Evolutionary conservation across 2,329 filamentous ascomycete species (phyloP), one percentile per base, ranked within the genome.

Genomic region (Bipolaris victoriae): DNA sequence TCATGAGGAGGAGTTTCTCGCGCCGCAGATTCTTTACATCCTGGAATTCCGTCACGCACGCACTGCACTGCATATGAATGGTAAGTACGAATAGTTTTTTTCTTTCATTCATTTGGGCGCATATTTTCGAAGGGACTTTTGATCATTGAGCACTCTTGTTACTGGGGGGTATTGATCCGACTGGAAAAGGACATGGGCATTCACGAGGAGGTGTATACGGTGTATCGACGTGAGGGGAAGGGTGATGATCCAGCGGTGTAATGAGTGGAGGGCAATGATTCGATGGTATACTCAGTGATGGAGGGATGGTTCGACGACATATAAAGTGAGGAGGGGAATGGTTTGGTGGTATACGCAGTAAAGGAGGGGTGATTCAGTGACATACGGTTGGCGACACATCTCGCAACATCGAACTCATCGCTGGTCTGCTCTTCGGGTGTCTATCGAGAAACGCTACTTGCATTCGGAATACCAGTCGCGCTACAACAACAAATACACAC

Each of bases 181-280:
- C 24, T 45, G 40, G 24, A 33, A 26, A 20, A 35, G 24, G n/a
- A 37, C 11, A 18, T 35, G 39, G 16, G 29, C 20, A 55, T 50
- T 20, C 46, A 54, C 18, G 20, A 49, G 45, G 45, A 47, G 15
- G 15, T 24, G 16, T 18, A 20, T 9, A 49, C 26, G 48, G 26
- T 20, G 33, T 40, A 55, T 47, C 24, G 39, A 55, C 41, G n/a
- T 50, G 20, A 49, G 26, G 37, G 33, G 15, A 18, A 33, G n/a
- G 48, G 22, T 52, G 41, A 35, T 22, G 26, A 18, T 15, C 33
- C 26, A 20, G 49, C 7, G 35, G 29, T 26, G 4, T 26, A 26
- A 7, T 10, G 26, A 31, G 29, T 31, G 29, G 29, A 31, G 29
- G 29, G 29, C 5, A 4, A 31, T 31, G 29, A 31, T 11, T 11